A percentile compares a stretch with the other conserved stretches of the same genome.
phyloP scores from a whole-genome alignment of 176 grass and related monocot species.

The Ampelocalamus luodianensis region DNA sequence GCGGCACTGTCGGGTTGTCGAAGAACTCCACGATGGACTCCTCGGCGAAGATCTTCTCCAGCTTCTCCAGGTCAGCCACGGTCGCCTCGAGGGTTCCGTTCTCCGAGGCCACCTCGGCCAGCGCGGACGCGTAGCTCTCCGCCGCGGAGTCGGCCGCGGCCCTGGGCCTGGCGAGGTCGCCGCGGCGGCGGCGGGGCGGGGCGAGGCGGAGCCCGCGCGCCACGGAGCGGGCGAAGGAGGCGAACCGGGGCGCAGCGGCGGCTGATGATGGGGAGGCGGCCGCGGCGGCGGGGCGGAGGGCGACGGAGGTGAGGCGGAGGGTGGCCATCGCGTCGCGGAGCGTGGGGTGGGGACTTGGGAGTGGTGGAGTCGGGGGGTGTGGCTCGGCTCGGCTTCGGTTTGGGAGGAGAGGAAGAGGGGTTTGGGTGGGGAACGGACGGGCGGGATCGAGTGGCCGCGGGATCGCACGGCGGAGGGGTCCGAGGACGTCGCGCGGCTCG shows the following conservation, averaged over 20 bases:
- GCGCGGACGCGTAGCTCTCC: slow-evolving; percentile 68
- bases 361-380: slow-evolving; percentile 9
- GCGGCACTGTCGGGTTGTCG: slow-evolving; percentile 69
- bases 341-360: slow-evolving; percentile 32
- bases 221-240: slow-evolving; percentile 38
- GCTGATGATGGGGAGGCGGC: slow-evolving; percentile 32
- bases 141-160: slow-evolving; percentile 44
- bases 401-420: slow-evolving; percentile 28
- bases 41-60: slow-evolving; percentile 67
- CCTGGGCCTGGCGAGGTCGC: slow-evolving; percentile 42
- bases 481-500: background rate
- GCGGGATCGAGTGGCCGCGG: slow-evolving; percentile 8
- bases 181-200: slow-evolving; percentile 47
- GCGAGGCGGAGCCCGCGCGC: slow-evolving; percentile 52
- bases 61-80: slow-evolving; percentile 73
- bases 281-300: slow-evolving; percentile 46
- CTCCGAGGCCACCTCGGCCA: slow-evolving; percentile 63
- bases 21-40: slow-evolving; percentile 75
- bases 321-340: slow-evolving; percentile 46
- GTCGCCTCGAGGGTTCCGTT: slow-evolving; percentile 63
- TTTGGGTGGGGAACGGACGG: slow-evolving; percentile 38
- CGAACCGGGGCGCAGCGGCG: slow-evolving; percentile 29
- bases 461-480: slow-evolving; percentile 22
- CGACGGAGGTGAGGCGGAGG: slow-evolving; percentile 53
- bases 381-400: slow-evolving; percentile 24